Evolutionary conservation across 148 eudicot species (phyloP), one percentile per base, ranked within the genome.

Genomic region (Amaranthus hypochondriacus): DNA sequence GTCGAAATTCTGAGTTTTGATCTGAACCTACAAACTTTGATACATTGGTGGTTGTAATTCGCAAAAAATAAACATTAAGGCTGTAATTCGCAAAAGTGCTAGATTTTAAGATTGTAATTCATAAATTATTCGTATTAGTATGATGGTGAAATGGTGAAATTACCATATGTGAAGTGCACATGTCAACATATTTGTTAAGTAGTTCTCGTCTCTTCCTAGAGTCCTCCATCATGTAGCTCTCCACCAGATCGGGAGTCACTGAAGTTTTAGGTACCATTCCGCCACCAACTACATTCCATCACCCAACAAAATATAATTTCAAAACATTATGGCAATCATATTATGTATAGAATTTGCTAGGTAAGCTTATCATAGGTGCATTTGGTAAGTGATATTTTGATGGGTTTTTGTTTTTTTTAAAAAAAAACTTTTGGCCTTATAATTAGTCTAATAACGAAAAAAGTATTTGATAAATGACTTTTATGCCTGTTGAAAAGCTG

Each of bases 231-330:
- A 83, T 18, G 72, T 85, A 81, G n/a, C 7, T 73, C 75, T 89
- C 90, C 75, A 80, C 86, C 68, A 88, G 85, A 57, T 83, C 93
- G 50, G 81, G 87, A 69, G 88, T 88, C 76, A 88, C 97, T 77
- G 86, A 91, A 56, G 77, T 80, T 68, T 81, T 70, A 49, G 89
- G 85, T 18, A 94, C 77, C 85, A 81, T 79, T 73, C 98, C 98
- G 73, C 87, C 90, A 83, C 83, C 80, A 66, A 86, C 74, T 74
- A 70, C 77, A 66, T 42, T 56, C 72, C 9, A 5, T 15, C 43
- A 3, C 39, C 39, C 39, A 28, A 28, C 39, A 28, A 28, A 28
- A 28, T 28, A 28, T 28, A 28, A 28, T 28, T 28, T 28, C 39
- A 28, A 28, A 28, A 28, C 39, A 28, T 28, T 28, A 28, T 18